Evolutionary conservation across 1,139 yeast species (phyloP), one percentile per base, ranked within the genome.

Genomic region (Candida sp.): DNA sequence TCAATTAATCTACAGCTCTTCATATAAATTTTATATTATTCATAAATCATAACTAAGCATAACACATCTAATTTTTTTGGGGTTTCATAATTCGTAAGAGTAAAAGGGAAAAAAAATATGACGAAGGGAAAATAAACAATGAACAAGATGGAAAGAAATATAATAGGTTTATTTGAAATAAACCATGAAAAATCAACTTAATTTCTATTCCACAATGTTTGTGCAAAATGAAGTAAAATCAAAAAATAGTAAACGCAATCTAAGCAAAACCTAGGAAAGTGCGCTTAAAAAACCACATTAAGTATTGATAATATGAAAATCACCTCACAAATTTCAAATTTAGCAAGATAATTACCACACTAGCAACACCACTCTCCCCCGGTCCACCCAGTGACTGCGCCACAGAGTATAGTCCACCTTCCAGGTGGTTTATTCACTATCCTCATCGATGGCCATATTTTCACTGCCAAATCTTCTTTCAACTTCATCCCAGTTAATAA

Each of bases 401-500:
- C n/a, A n/a, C n/a, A n/a, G n/a, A n/a, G n/a, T n/a, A n/a, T 8
- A 12, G 5, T 30, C 33, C 33, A 30, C 33, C 33, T 12, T 30
- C 33, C 33, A 30, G 33, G 19, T 30, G 33, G 33, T 9, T 30
- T 30, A 30, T 30, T 30, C 33, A 30, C 33, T 30, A 30, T 30
- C 33, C 11, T 30, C 33, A 30, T 30, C 33, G n/a, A 30, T 30
- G 19, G 33, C 33, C 33, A 30, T 30, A 12, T 30, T 30, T 30
- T 30, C 33, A 30, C 33, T 30, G 19, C 19, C 19, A 42, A 44
- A 70, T 52, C 70, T 67, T 59, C 61, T 63, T 58, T 66, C 75
- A 43, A 77, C 78, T 52, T 68, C 75, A 45, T 63, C 58, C 79
- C 79, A 73, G 64, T 68, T 73, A 53, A 73, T 66, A 37, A 73